phyloP scores from a whole-genome alignment of 495 filamentous ascomycete genomes.

The Hypomontagnella monticulosa region DNA sequence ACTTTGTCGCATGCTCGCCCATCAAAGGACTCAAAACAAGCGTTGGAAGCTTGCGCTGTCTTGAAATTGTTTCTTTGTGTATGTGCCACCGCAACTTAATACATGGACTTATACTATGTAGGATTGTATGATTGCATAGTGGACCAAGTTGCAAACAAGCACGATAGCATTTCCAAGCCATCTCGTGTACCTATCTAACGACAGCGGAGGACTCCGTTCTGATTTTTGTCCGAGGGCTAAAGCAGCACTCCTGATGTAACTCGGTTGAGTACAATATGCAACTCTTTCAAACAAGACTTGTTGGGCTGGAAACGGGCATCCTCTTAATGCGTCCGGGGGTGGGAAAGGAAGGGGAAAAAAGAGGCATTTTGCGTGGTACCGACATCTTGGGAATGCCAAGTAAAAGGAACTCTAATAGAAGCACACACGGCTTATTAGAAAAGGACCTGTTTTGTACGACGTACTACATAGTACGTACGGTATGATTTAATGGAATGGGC shows the following conservation, averaged over 20 bases:
- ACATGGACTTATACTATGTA: slow-evolving; percentile 7
- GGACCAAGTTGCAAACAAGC: slow-evolving; percentile 34
- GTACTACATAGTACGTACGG: no score
- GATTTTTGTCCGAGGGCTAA: slow-evolving; percentile 33
- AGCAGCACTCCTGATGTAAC: slow-evolving; percentile 41
- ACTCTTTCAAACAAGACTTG: slow-evolving; percentile 34
- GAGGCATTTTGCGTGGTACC: slow-evolving; percentile 41
- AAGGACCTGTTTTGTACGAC: neutral
- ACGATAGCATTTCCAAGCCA: neutral
- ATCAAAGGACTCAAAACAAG: slow-evolving; percentile 18
- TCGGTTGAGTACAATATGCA: slow-evolving; percentile 32
- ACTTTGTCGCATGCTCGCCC: neutral
- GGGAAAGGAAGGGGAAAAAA: slow-evolving; percentile 13
- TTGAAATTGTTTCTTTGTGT: slow-evolving; percentile 36
- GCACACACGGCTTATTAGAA: slow-evolving; percentile 11
- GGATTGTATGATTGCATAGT: slow-evolving; percentile 12
- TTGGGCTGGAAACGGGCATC: slow-evolving; percentile 40
- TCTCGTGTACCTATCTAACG: neutral
- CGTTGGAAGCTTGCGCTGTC: slow-evolving; percentile 20
- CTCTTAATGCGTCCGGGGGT: slow-evolving; percentile 31
- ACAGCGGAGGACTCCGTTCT: slow-evolving; percentile 28
- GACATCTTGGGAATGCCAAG: slow-evolving; percentile 45
- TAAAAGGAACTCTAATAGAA: slow-evolving; percentile 41
- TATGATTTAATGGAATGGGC: slow-evolving; percentile 11
- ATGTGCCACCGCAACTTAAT: slow-evolving; percentile 33